These are phyloP conservation scores for Colletotrichum lindemuthianum DNA, from an alignment of 2,329 filamentous ascomycete species.

Conservation along the genomic window DNA sequence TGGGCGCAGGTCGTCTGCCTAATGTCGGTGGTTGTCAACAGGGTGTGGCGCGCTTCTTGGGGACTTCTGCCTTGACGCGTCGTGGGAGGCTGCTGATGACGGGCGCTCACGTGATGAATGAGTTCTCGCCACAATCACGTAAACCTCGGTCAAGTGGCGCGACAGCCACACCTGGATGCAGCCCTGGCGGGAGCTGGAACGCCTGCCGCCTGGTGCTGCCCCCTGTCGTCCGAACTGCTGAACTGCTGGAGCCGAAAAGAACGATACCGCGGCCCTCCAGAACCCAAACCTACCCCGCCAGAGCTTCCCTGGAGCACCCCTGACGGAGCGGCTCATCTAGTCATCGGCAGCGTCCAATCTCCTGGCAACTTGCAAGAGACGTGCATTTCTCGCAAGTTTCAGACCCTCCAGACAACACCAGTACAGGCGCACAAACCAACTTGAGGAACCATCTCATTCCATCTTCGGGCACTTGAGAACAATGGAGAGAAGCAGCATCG, in stretches of 20 bases:
- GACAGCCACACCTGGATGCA: too few species aligned
- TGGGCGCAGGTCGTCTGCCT: constrained; percentile 8
- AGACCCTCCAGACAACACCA: not conserved
- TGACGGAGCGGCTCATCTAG: constrained; percentile 14
- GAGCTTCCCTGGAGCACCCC: constrained; percentile 15
- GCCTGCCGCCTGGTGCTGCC: constrained; percentile 4
- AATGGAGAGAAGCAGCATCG: not conserved
- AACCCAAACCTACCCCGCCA: constrained; percentile 35
- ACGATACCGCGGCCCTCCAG: constrained; percentile 12
- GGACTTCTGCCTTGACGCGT: constrained; percentile 23
- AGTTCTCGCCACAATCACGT: too few species aligned
- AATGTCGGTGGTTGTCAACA: not conserved
- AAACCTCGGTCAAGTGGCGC: too few species aligned
- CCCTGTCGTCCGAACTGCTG: constrained; percentile 31
- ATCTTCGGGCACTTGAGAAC: constrained; percentile 14
- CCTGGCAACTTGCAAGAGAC: constrained; percentile 8
- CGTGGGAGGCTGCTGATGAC: constrained; percentile 13
- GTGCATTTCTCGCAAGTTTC: constrained; percentile 17
- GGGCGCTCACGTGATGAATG: too few species aligned
- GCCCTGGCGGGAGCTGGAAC: too few species aligned
- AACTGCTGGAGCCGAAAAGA: constrained; percentile 24
- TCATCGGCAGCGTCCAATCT: constrained; percentile 12
- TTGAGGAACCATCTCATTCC: constrained; percentile 8
- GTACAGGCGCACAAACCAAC: constrained; percentile 2
- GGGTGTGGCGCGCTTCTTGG: constrained; percentile 17